Conservation (phyloP, 257 asterid genomes). For the Solanum pinnatisectum region DNA sequence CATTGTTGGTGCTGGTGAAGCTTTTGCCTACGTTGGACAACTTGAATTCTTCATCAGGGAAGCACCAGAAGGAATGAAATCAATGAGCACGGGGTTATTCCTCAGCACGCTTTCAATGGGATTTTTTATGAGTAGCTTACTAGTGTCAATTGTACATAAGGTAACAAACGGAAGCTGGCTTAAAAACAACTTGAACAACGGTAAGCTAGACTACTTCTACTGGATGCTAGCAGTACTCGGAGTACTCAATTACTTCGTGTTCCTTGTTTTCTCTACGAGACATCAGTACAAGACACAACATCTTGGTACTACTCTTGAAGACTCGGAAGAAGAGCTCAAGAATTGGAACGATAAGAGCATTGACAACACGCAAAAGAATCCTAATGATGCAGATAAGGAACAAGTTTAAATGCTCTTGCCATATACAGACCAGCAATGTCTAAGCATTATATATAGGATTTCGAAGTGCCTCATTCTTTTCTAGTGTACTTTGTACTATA, state of each 20-base stretch:
- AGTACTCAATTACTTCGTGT: constrained; percentile 35
- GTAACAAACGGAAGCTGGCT: constrained; percentile 51
- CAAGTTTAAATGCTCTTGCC: not conserved
- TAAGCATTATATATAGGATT: not conserved
- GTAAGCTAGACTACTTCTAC: constrained; percentile 50
- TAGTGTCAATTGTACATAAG: constrained; percentile 48
- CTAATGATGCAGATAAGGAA: not conserved
- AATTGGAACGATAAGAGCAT: constrained; percentile 1
- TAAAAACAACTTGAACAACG: constrained; percentile 42
- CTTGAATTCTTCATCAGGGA: constrained; percentile 74
- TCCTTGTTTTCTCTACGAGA: constrained; percentile 43
- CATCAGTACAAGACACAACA: constrained; percentile 64
- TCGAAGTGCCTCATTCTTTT: not conserved
- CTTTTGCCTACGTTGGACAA: constrained; percentile 86
- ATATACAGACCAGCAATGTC: not conserved
- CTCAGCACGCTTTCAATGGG: constrained; percentile 70
- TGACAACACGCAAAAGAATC: not conserved
- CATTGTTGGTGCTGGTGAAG: constrained; percentile 81
- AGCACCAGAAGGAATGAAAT: constrained; percentile 82
- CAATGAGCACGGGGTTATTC: constrained; percentile 79
- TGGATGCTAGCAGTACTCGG: constrained; percentile 73
- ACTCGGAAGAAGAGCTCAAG: constrained; percentile 25
- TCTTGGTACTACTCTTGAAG: constrained; percentile 13
- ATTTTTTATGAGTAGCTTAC: constrained; percentile 55
- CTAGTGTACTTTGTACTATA: not conserved